Evolutionary conservation across 2,329 filamentous ascomycete species (phyloP).

Genomic region (Clathrospora elynae): DNA sequence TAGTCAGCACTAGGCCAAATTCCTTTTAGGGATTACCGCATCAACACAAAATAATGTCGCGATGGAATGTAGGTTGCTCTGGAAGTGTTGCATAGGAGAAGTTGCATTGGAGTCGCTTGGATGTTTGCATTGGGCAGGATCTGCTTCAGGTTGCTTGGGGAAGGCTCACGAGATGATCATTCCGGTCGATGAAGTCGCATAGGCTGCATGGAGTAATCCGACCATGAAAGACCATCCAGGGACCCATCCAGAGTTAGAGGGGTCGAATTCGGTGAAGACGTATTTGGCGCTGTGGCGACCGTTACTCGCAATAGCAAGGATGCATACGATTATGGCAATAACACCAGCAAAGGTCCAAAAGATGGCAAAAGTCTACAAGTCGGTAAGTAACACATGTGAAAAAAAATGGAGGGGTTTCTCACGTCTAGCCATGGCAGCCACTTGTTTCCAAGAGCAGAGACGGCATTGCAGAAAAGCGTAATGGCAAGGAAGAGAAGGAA

Average conservation of each 20-base stretch:
- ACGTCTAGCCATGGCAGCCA: conserved; percentile 68
- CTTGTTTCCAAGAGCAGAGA: conserved; percentile 59
- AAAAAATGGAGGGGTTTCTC: conserved; percentile 49
- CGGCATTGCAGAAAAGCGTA: conserved; percentile 56
- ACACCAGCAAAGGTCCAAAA: conserved; percentile 76
- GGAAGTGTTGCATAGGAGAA: conserved; percentile 21
- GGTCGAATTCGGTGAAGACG: conserved; percentile 72
- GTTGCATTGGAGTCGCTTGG: conserved; percentile 29
- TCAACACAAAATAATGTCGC: conserved; percentile 24
- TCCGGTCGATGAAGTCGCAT: conserved; percentile 75
- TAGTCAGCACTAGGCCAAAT: conserved; percentile 33
- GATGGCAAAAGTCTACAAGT: conserved; percentile 67
- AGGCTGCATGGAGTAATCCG: conserved; percentile 72
- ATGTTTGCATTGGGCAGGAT: conserved; percentile 26
- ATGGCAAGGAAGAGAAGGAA: conserved; percentile 58
- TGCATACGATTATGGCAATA: conserved; percentile 66
- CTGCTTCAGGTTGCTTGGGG: conserved; percentile 37
- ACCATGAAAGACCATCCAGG: conserved; percentile 75
- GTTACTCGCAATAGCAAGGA: conserved; percentile 69
- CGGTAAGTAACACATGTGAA: conserved; percentile 29
- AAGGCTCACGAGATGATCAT: conserved; percentile 74
- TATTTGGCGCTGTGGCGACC: conserved; percentile 67
- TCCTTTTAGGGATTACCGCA: conserved; percentile 18
- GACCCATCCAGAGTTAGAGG: conserved; percentile 68
- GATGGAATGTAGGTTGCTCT: conserved; percentile 20